These are phyloP conservation scores for Daldinia caldariorum DNA, from an alignment of 495 filamentous ascomycete genomes.

Conservation along the genomic window DNA sequence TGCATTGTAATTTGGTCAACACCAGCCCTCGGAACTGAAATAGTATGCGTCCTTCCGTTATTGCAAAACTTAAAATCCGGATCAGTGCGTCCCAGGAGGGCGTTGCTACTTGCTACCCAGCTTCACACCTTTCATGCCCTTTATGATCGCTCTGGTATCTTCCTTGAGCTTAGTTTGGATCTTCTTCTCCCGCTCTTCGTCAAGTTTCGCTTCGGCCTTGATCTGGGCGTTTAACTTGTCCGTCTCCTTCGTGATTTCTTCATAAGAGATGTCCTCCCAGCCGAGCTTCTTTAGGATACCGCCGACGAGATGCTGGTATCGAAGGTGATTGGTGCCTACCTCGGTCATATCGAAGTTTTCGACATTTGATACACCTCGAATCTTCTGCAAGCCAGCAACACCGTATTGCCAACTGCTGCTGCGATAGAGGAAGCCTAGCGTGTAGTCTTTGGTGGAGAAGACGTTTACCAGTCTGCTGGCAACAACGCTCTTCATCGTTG, in stretches of 20 bases:
- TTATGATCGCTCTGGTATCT: not conserved
- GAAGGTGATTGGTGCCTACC: constrained; percentile 62
- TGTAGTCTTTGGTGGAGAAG: constrained; percentile 68
- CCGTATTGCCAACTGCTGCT: constrained; percentile 64
- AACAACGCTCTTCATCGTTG: constrained; percentile 65
- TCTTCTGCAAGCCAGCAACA: constrained; percentile 65
- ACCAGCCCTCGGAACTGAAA: constrained; percentile 3
- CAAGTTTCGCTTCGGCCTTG: constrained; percentile 42
- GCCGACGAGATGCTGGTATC: constrained; percentile 65
- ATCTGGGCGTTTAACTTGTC: constrained; percentile 35
- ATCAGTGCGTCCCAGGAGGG: constrained; percentile 4
- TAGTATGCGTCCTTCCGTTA: not conserved
- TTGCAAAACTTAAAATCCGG: not conserved
- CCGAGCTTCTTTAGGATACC: constrained; percentile 63
- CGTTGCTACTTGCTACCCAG: constrained; percentile 15
- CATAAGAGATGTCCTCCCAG: constrained; percentile 64
- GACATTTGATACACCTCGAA: constrained; percentile 63
- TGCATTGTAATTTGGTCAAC: constrained; percentile 2
- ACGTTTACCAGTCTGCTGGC: constrained; percentile 67
- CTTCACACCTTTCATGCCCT: constrained; percentile 9
- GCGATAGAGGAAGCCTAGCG: constrained; percentile 68
- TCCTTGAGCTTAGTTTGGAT: constrained; percentile 9
- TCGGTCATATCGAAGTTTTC: constrained; percentile 68
- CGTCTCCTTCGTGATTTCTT: constrained; percentile 56
- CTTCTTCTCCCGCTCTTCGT: constrained; percentile 37